Evolutionary conservation across 305 asterid genomes (phyloP).

Genomic region (Fraxinus xanthoxyloides): DNA sequence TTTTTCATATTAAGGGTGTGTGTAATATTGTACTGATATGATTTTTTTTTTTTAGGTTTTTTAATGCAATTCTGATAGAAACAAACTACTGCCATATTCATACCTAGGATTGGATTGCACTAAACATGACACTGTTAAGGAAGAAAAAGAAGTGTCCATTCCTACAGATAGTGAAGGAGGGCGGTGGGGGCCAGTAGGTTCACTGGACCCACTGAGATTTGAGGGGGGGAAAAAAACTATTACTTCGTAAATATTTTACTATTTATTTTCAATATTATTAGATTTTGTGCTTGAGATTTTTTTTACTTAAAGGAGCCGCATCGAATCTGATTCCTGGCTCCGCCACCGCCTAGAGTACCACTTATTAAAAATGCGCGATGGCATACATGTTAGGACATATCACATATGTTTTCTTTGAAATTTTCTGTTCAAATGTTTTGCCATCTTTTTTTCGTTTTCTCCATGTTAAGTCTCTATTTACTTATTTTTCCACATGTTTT

Average conservation of each 20-base stretch:
- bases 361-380: background rate
- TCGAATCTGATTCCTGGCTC: background rate
- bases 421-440: background rate
- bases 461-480: background rate
- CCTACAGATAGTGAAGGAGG: background rate
- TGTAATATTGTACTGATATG: background rate
- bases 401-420: background rate
- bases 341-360: background rate
- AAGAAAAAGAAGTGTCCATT: background rate
- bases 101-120: background rate
- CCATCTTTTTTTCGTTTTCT: background rate
- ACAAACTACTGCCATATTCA: background rate
- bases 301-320: background rate
- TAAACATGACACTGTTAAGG: background rate
- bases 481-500: background rate
- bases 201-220: too few species aligned
- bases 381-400: background rate
- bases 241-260: too few species aligned
- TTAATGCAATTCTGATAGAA: background rate
- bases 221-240: background rate
- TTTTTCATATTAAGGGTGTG: conserved; percentile 53
- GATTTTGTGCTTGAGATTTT: background rate
- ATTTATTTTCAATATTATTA: too few species aligned
- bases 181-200: too few species aligned
- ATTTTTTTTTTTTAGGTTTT: too few species aligned